phyloP scores from a whole-genome alignment of 1,139 yeast genomes.

The Candida tetrigidarum region DNA sequence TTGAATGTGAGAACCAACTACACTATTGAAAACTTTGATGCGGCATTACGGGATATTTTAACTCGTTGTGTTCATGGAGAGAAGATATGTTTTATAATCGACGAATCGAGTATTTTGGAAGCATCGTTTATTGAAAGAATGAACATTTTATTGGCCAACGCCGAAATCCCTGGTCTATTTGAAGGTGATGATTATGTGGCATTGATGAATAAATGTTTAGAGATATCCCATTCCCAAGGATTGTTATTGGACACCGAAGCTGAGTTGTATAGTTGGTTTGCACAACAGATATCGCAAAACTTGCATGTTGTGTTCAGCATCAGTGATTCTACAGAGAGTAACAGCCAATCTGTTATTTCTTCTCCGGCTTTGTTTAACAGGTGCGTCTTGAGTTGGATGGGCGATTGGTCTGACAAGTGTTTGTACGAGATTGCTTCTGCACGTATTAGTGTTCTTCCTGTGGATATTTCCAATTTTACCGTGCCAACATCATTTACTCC shows the following conservation, averaged over 20 bases:
- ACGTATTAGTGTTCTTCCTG: conserved; percentile 49
- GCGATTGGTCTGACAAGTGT: conserved; percentile 69
- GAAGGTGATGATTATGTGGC: conserved; percentile 69
- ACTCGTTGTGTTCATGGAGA: conserved; percentile 55
- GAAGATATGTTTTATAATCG: conserved; percentile 72
- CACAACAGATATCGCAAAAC: conserved; percentile 65
- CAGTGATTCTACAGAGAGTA: conserved; percentile 52
- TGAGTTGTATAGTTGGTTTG: conserved; percentile 79
- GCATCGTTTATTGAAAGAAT: conserved; percentile 86
- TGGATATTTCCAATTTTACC: conserved; percentile 49
- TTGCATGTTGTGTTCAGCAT: conserved; percentile 86
- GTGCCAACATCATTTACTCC: conserved; percentile 30
- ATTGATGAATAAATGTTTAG: conserved; percentile 60
- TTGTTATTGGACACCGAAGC: conserved; percentile 68
- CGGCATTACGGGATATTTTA: conserved; percentile 59
- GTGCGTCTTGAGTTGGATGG: conserved; percentile 91
- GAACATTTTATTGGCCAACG: conserved; percentile 90
- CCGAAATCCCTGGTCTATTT: conserved; percentile 90
- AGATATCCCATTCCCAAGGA: conserved; percentile 64
- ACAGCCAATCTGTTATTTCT: conserved; percentile 51
- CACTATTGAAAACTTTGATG: conserved; percentile 67
- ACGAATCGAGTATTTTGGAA: conserved; percentile 78
- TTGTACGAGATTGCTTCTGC: conserved; percentile 54
- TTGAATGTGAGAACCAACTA: conserved; percentile 61
- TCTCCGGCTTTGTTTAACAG: conserved; percentile 94